Base-by-base conservation (phyloP, 2,329 filamentous ascomycete genomes). In the Aspergillus nomiae region DNA sequence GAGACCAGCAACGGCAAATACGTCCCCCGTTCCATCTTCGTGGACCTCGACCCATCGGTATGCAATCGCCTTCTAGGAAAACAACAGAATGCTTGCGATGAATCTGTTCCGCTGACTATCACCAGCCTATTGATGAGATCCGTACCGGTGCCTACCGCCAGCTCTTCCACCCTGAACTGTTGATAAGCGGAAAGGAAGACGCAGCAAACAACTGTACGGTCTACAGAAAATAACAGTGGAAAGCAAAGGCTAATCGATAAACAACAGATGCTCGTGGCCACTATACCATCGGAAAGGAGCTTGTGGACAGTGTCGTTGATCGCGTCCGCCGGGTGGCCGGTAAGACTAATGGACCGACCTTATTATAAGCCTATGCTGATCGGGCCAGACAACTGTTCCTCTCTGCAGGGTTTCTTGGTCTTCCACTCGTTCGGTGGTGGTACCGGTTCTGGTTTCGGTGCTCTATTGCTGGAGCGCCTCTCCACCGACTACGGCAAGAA, bases 391-490 rank as follows among this genome's bases (percentile, higher is more conserved):
- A 89, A 88, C 80, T 89, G 87, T 80, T 83, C 83, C 36, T 88
- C 85, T 63, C 84, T 90, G 58, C 87, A 89, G 75, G 87, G 87
- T 60, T 90, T 90, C 81, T 77, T 89, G 67, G 85, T 89, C 75
- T 90, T 90, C 82, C 87, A 89, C 79, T 89, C 87, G 11, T 89
- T 89, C 67, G 87, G 87, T 67, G 87, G 87, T 73, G 87, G 87
- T 77, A 90, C 87, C 65, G 87, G 87, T 58, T 89, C 87, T 68
- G 87, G 87, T 56, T 89, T 89, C 68, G 87, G 87, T 70, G 86
- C 87, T 61, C 83, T 90, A 50, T 80, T 90, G 65, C 81, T 89
- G 56, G 87, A 90, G 76, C 85, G 86, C 68, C 82, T 90, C 59
- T 85, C 86, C 56, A 83, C 84, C 69, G 87, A 89, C 73, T 90